Base-by-base conservation (phyloP, 1,139 yeast genomes). In the Pichia sp. region DNA sequence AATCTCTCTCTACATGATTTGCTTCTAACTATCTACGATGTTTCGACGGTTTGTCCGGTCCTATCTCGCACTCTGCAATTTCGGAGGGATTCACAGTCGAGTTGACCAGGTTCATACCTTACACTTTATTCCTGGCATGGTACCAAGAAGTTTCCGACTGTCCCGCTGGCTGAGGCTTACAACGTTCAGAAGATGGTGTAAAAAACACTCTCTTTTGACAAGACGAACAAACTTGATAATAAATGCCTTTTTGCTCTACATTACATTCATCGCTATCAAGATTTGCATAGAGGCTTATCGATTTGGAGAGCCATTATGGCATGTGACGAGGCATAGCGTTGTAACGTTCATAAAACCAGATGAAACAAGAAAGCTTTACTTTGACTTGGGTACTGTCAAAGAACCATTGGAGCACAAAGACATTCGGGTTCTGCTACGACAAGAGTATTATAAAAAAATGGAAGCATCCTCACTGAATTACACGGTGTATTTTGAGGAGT, bases 391-490 rank as follows among this genome's bases (percentile, higher is more conserved):
- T 3, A 36, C 8, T 8, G 38, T 13, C 1, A 49, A 43, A 19
- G 42, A 43, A 8, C 47, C 46, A 11, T 19, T 57, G 3, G 41
- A 36, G 8, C 52, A 43, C 44, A 41, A 54, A 13, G 52, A 53
- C 29, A 49, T 60, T 2, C 30, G 58, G 11, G 26, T 34, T 15
- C 40, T 55, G 23, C 36, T 60, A n/a, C 38, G 45, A 16, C 49
- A 53, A 15, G 64, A 62, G 47, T 34, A 57, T 50, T 49, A 38
- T 1, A 57, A 58, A 45, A 34, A 38, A 29, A 31, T 56, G 7
- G 52, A 54, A n/a, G 58, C 54, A 15, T 52, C 54, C 7, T 47
- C 36, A 8, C 29, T 54, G 8, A 49, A 58, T 31, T 51, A 49
- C 11, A 46, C 45, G 6, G 11, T 13, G 15, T 50, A 58, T 47